A percentile compares a stretch with the other conserved stretches of the same genome.
Evolutionary conservation across 768 basidiomycete species (phyloP).

Genomic region (Thelephora ganbajun): DNA sequence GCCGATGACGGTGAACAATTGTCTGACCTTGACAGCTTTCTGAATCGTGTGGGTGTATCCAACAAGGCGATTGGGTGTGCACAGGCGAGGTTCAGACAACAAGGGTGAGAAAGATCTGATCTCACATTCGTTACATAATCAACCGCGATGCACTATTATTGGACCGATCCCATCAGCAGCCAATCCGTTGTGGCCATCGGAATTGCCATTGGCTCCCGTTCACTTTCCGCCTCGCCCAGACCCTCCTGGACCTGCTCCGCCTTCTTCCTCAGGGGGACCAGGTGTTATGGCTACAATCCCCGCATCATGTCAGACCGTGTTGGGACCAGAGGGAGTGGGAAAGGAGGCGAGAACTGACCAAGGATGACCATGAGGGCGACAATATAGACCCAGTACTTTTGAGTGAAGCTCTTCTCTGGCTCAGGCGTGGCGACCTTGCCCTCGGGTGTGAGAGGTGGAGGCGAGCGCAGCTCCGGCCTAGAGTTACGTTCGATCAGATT

Average conservation of each 20-base stretch:
- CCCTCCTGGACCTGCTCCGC: neutral
- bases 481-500: neutral
- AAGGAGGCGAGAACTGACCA: conserved; percentile 25
- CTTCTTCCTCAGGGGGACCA: neutral
- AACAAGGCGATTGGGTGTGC: no score
- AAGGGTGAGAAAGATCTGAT: no score
- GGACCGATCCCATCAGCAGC: no score
- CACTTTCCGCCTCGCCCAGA: neutral
- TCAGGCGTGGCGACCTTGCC: conserved; percentile 47
- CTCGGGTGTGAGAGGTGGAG: conserved; percentile 51
- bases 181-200: no score
- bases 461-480: conserved; percentile 56
- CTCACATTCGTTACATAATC: no score
- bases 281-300: neutral
- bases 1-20: no score
- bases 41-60: no score
- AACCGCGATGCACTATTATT: no score
- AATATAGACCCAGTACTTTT: conserved; percentile 89
- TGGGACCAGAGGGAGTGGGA: neutral
- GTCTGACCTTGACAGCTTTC: no score
- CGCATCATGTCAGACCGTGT: no score
- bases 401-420: conserved; percentile 66
- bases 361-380: conserved; percentile 41
- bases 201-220: neutral
- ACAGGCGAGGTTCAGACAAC: no score